Evolutionary conservation across 129 eudicot species (phyloP).

Genomic region (Helianthus annuus): HanXRQr2.0-SUNRISE NC_035435.2:102607936-102608435

Average conservation of each 20-base stretch:
- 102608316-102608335: not conserved
- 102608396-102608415: slow-evolving; percentile 3
- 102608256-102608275: not conserved
- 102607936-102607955: not conserved
- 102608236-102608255: too few species aligned
- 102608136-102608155: too few species aligned
- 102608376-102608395: not conserved
- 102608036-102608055: not conserved
- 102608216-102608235: too few species aligned
- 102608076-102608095: too few species aligned
- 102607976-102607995: not conserved
- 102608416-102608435: not conserved
- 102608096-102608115: too few species aligned
- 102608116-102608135: too few species aligned
- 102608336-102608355: not conserved
- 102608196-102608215: too few species aligned
- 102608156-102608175: too few species aligned
- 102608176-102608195: too few species aligned
- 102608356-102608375: not conserved
- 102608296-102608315: not conserved
- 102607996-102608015: not conserved
- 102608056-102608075: not conserved
- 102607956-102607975: not conserved
- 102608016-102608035: not conserved
- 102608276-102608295: not conserved